Evolutionary conservation across 2,329 filamentous ascomycete species (phyloP).

Genomic region (Pseudogymnoascus sp.): DNA sequence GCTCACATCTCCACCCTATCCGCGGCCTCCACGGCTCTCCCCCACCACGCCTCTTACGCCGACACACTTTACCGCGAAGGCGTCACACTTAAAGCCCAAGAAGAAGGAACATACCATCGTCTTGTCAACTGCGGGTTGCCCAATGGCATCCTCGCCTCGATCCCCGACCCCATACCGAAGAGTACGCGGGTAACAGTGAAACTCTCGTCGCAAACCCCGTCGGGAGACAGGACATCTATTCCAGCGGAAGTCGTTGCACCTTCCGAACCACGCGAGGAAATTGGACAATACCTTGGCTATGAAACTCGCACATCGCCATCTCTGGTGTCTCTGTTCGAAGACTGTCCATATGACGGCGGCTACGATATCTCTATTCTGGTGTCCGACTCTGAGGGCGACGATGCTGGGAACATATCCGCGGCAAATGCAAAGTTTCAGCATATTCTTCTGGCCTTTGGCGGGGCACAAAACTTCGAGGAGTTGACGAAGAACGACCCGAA

Average conservation of each 20-base stretch:
- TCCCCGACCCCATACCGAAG: constrained; percentile 46
- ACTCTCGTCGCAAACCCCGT: constrained; percentile 33
- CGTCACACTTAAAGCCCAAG: constrained; percentile 43
- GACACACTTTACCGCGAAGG: constrained; percentile 74
- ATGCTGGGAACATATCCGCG: constrained; percentile 25
- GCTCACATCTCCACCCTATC: background rate
- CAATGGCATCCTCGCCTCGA: constrained; percentile 1
- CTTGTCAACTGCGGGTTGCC: constrained; percentile 12
- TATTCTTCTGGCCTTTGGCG: constrained; percentile 70
- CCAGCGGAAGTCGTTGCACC: constrained; percentile 57
- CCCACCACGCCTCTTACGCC: constrained; percentile 71
- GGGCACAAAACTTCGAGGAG: constrained; percentile 69
- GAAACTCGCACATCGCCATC: constrained; percentile 55
- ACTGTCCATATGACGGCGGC: constrained; percentile 63
- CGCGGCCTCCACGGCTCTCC: constrained; percentile 15
- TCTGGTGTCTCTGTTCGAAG: constrained; percentile 68
- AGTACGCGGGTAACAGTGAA: constrained; percentile 67
- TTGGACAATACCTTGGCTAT: constrained; percentile 84
- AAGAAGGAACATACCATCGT: background rate
- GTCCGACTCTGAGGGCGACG: constrained; percentile 60
- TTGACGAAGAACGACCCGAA: constrained; percentile 56
- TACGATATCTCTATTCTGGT: constrained; percentile 81
- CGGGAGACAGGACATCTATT: constrained; percentile 20
- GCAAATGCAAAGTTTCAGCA: constrained; percentile 50
- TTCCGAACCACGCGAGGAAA: constrained; percentile 59